Conservation (phyloP, 768 basidiomycete species). For the Termitomyces sp. region DNA sequence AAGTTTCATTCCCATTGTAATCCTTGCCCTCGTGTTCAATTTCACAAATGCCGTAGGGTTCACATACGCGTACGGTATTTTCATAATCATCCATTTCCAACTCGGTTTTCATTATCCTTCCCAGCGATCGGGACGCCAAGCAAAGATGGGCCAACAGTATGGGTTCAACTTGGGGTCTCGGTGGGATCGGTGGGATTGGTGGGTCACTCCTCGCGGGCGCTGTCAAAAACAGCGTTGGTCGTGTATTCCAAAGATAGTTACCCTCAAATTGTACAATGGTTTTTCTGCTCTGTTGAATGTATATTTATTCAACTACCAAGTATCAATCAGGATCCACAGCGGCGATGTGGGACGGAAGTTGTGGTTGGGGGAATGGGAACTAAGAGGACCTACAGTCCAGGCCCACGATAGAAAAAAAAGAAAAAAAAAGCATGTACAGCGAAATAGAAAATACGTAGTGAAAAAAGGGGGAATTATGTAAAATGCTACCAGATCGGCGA, state of each 20-base stretch:
- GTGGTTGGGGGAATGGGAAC: background rate
- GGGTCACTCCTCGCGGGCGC: slow-evolving; percentile 80
- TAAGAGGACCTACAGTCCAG: slow-evolving; percentile 8
- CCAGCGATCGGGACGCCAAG: slow-evolving; percentile 88
- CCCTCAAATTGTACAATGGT: background rate
- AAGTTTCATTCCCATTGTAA: slow-evolving; percentile 88
- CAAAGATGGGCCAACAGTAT: slow-evolving; percentile 81
- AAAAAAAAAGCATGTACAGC: background rate
- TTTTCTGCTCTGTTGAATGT: background rate
- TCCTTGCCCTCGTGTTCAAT: slow-evolving; percentile 94
- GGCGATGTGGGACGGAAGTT: slow-evolving; percentile 4
- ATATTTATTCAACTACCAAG: slow-evolving; percentile 10
- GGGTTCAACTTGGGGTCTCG: slow-evolving; percentile 66
- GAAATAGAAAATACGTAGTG: background rate
- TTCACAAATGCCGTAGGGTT: slow-evolving; percentile 94
- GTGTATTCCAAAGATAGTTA: slow-evolving; percentile 47
- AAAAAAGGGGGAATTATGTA: background rate
- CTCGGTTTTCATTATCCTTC: slow-evolving; percentile 15
- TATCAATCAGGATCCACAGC: slow-evolving; percentile 6
- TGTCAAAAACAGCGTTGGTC: slow-evolving; percentile 76
- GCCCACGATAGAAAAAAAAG: background rate
- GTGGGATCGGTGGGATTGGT: slow-evolving; percentile 82
- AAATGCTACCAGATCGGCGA: background rate
- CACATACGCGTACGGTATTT: slow-evolving; percentile 75
- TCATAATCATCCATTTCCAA: background rate